Conservation (phyloP, 2,329 filamentous ascomycete species). For the Chaetomiaceae sp. region DNA sequence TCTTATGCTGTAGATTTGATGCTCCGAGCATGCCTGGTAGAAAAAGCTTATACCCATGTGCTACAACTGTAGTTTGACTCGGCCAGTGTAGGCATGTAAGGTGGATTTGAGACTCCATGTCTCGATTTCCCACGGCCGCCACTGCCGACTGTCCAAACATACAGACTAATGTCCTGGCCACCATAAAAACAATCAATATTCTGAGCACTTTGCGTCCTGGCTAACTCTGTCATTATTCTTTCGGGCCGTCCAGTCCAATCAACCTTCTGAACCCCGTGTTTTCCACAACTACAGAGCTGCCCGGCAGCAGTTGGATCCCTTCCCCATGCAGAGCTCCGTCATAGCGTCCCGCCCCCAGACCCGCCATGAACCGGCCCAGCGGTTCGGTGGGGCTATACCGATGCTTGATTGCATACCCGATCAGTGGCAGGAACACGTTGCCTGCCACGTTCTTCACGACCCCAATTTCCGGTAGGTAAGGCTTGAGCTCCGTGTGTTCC, state of each 20-base stretch:
- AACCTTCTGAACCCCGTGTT: conserved; percentile 32
- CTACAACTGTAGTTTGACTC: too few species aligned
- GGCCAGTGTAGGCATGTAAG: too few species aligned
- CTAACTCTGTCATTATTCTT: too few species aligned
- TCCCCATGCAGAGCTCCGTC: conserved; percentile 23
- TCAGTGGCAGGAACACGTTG: conserved; percentile 23
- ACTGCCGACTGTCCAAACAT: too few species aligned
- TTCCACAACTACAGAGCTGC: conserved; percentile 31
- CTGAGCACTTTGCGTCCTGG: neutral
- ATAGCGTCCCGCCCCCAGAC: conserved; percentile 40
- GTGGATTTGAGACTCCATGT: too few species aligned
- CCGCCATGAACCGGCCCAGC: conserved; percentile 39
- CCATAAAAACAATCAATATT: too few species aligned
- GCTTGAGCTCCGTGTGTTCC: conserved; percentile 36
- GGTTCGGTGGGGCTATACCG: conserved; percentile 38
- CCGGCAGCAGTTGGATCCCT: conserved; percentile 30
- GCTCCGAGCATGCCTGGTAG: too few species aligned
- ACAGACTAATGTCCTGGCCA: too few species aligned
- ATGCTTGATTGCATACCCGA: conserved; percentile 21
- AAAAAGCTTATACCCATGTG: too few species aligned
- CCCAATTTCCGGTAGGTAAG: conserved; percentile 35
- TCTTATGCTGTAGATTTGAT: too few species aligned
- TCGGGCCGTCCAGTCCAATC: conserved; percentile 8
- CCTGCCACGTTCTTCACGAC: conserved; percentile 9
- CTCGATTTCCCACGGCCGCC: too few species aligned